Conservation (phyloP, 495 filamentous ascomycete genomes). For the Tuber brumale region DNA sequence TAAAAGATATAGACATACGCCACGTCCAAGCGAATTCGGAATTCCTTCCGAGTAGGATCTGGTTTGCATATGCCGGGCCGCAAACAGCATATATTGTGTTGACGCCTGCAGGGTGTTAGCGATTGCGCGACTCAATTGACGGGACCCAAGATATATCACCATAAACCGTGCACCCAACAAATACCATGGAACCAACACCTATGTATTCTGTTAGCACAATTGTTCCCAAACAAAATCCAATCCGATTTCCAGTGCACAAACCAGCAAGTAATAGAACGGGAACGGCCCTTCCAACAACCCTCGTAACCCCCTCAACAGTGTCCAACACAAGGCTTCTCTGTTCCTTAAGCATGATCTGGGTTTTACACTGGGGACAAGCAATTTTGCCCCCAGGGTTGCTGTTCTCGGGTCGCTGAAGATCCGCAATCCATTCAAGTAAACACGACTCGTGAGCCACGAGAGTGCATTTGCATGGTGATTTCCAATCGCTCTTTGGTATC, state of each 20-base stretch:
- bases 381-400: slow-evolving; percentile 51
- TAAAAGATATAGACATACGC: slow-evolving; percentile 25
- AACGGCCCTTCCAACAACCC: slow-evolving; percentile 38
- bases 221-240: slow-evolving; percentile 19
- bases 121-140: background rate
- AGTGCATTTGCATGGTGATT: slow-evolving; percentile 79
- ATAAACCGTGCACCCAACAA: slow-evolving; percentile 42
- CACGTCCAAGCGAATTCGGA: slow-evolving; percentile 42
- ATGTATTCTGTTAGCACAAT: slow-evolving; percentile 18
- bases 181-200: slow-evolving; percentile 40
- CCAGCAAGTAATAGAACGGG: slow-evolving; percentile 35
- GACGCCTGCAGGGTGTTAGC: slow-evolving; percentile 23
- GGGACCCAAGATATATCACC: slow-evolving; percentile 19
- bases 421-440: slow-evolving; percentile 81
- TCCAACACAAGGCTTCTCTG: slow-evolving; percentile 40
- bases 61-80: slow-evolving; percentile 40
- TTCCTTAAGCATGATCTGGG: slow-evolving; percentile 58
- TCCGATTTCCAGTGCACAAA: slow-evolving; percentile 24
- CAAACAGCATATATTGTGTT: slow-evolving; percentile 43
- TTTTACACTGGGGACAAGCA: slow-evolving; percentile 81
- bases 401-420: slow-evolving; percentile 61
- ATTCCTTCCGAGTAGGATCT: slow-evolving; percentile 35
- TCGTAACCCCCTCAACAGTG: slow-evolving; percentile 32
- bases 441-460: slow-evolving; percentile 86
- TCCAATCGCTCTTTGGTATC: slow-evolving; percentile 62